phyloP scores from a whole-genome alignment of 208 protist species.

The Tetramitus jugosus region DNA sequence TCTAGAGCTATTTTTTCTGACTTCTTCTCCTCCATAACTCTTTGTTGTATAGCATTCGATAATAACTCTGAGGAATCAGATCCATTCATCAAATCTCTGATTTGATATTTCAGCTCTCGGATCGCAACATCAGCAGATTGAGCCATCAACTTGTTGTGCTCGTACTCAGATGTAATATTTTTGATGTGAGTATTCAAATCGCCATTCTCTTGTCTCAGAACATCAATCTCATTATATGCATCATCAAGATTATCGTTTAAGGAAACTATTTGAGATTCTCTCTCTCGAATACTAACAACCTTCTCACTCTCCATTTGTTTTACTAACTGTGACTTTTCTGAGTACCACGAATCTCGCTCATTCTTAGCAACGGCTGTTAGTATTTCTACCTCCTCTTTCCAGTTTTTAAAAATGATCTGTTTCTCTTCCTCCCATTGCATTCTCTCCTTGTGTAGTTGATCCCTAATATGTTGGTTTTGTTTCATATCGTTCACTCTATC shows the following conservation, averaged over 20 bases:
- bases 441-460: background rate
- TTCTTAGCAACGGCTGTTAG: too few relatives aligned
- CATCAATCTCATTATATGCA: background rate
- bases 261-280: background rate
- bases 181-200: too few relatives aligned
- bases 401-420: background rate
- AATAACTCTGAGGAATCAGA: constrained; percentile 14
- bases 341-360: too few relatives aligned
- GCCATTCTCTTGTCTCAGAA: too few relatives aligned
- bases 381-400: constrained; percentile 8
- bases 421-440: background rate
- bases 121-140: constrained; percentile 20
- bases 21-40: constrained; percentile 7
- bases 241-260: background rate
- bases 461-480: background rate
- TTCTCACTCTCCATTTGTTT: too few relatives aligned
- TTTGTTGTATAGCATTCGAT: constrained; percentile 18
- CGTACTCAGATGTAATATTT: too few relatives aligned
- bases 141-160: too few relatives aligned
- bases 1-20: background rate
- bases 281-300: too few relatives aligned
- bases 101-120: constrained; percentile 14
- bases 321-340: too few relatives aligned
- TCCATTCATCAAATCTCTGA: background rate
- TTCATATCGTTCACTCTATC: too few relatives aligned